Base-by-base conservation (phyloP, 2,329 filamentous ascomycete genomes). In the Dothideomycetes sp. region DNA sequence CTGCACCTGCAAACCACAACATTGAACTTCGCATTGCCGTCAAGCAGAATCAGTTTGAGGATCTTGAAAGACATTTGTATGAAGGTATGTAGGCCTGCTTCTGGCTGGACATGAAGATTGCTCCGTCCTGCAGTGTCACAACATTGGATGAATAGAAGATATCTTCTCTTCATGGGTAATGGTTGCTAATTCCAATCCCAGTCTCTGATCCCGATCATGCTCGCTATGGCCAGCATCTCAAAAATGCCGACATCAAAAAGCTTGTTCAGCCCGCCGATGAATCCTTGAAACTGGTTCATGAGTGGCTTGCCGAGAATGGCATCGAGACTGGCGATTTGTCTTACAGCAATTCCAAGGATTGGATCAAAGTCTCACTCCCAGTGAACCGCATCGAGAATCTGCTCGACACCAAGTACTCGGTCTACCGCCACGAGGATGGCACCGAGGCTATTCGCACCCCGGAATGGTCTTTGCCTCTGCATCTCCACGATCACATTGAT, bases 401-500 rank as follows among this genome's bases (percentile, higher is more conserved):
- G 4, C 63, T 79, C 13, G 57, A 72, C 42, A 71, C 70, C 3
- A 61, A 66, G 41, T 74, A 73, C 50, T 64, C 62, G 39, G 61
- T 69, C 46, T 80, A 69, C 56, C 76, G 35, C 49, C 50, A 61
- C 36, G 57, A 61, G 22, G 69, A 77, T 51, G 75, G 74, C n/a
- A 55, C 64, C 3, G 53, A 63, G 9, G 52, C 76, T 6, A 63
- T 71, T 12, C 68, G 75, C 30, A 66, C 75, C 0, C 67, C 70
- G 1, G 57, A 64, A 28, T 79, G 74, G 74, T 77, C 73, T 30
- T 65, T 80, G 4, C 74, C 75, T 12, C 52, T 51, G 23, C 69
- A 78, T 50, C 62, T 78, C 4, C 73, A 78, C 51, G 62, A 66
- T 34, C 73, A 75, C 51, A 70, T 78, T 46, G 72, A 77, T 50